A percentile compares a stretch with the other conserved stretches of the same genome.
phyloP scores from a whole-genome alignment of 108 stramenopile species.

The Skeletonema menzelii region DNA sequence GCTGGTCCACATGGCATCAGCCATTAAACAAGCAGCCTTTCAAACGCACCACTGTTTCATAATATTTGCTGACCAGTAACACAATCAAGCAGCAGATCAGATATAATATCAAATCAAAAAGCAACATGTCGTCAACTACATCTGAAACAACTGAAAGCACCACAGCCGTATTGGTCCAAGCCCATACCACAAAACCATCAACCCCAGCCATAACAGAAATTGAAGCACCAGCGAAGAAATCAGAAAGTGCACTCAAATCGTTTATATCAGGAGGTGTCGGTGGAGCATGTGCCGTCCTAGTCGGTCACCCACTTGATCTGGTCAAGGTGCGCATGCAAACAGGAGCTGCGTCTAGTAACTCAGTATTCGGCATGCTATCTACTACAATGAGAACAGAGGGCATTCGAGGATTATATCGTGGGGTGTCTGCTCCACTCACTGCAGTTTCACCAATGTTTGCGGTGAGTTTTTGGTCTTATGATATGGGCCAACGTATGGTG shows the following conservation, averaged over 20 bases:
- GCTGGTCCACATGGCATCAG: no score
- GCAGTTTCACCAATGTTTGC: conserved; percentile 93
- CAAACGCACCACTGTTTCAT: no score
- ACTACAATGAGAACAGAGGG: conserved; percentile 73
- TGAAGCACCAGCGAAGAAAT: background rate
- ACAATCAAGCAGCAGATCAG: background rate
- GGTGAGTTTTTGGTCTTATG: conserved; percentile 91
- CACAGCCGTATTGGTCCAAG: background rate
- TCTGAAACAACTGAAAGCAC: background rate
- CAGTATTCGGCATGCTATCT: conserved; percentile 67
- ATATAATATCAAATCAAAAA: background rate
- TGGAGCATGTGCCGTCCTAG: conserved; percentile 69
- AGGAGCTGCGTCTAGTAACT: conserved; percentile 26
- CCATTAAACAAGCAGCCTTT: no score
- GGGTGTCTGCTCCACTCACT: conserved; percentile 83
- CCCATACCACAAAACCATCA: background rate
- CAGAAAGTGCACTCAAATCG: conserved; percentile 49
- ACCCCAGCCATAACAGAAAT: background rate
- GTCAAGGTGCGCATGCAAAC: conserved; percentile 83
- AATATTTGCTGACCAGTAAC: no score
- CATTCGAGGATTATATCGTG: conserved; percentile 80
- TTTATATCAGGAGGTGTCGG: conserved; percentile 83
- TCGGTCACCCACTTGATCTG: conserved; percentile 79
- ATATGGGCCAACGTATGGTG: conserved; percentile 69
- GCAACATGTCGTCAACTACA: conserved; percentile 1